A percentile compares a stretch with the other conserved stretches of the same genome.
These are phyloP conservation scores for Helminthosporium solani DNA, from an alignment of 2,329 filamentous ascomycete genomes.

Conservation along the genomic window DNA sequence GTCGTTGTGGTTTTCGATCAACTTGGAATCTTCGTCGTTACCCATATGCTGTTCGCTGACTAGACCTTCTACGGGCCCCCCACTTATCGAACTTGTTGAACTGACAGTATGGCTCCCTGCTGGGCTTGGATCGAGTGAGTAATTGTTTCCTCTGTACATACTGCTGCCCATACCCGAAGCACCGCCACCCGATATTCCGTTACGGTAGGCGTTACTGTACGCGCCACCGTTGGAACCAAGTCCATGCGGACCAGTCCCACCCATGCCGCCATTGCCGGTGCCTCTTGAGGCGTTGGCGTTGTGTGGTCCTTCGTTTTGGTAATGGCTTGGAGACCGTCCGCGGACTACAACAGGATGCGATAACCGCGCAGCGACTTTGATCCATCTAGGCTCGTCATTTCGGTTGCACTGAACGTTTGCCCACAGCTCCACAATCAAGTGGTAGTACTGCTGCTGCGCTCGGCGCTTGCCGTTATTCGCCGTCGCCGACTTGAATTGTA, in stretches of 20 bases:
- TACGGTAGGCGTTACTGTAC: slow-evolving; percentile 38
- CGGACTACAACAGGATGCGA: slow-evolving; percentile 45
- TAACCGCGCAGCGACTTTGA: slow-evolving; percentile 39
- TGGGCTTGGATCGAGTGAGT: slow-evolving; percentile 43
- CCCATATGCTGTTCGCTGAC: slow-evolving; percentile 43
- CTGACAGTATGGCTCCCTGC: slow-evolving; percentile 47
- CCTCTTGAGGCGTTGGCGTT: slow-evolving; percentile 39
- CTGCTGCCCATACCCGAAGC: slow-evolving; percentile 31
- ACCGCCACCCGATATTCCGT: slow-evolving; percentile 34
- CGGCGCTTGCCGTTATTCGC: slow-evolving; percentile 91
- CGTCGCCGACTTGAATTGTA: slow-evolving; percentile 92
- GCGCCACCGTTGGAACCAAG: slow-evolving; percentile 64
- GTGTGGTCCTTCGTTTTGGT: slow-evolving; percentile 49
- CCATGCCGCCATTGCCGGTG: slow-evolving; percentile 32
- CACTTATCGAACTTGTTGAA: slow-evolving; percentile 46
- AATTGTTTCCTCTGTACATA: slow-evolving; percentile 36
- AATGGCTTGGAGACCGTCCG: slow-evolving; percentile 45
- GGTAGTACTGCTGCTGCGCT: slow-evolving; percentile 89
- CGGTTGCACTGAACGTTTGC: slow-evolving; percentile 38
- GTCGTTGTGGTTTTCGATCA: slow-evolving; percentile 45
- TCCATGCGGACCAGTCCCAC: slow-evolving; percentile 51
- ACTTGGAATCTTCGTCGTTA: slow-evolving; percentile 40
- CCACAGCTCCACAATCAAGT: slow-evolving; percentile 73
- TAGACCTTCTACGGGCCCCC: slow-evolving; percentile 44
- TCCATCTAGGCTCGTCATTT: slow-evolving; percentile 35